A percentile compares a stretch with the other conserved stretches of the same genome.
These are phyloP conservation scores for Rhodocollybia butyracea DNA, from an alignment of 768 basidiomycete genomes.

Conservation along the genomic window DNA sequence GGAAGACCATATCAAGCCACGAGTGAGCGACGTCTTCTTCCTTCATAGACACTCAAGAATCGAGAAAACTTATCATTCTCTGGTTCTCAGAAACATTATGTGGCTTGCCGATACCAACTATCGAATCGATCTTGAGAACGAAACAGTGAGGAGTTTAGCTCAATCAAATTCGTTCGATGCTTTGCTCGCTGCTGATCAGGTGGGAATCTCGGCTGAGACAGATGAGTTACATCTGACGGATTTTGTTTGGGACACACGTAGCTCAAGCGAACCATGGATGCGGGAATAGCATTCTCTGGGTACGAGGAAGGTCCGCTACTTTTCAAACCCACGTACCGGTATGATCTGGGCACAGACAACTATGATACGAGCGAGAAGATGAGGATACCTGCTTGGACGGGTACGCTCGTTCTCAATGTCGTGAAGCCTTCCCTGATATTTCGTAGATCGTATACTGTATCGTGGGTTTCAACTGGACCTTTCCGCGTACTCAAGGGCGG, in stretches of 20 bases:
- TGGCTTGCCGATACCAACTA: constrained; percentile 98
- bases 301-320: constrained; percentile 87
- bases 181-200: constrained; percentile 85
- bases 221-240: background rate
- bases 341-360: constrained; percentile 73
- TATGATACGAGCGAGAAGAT: constrained; percentile 97
- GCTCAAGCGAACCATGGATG: constrained; percentile 72
- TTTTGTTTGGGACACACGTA: constrained; percentile 31
- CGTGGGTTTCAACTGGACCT: constrained; percentile 71
- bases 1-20: constrained; percentile 85
- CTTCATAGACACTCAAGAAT: background rate
- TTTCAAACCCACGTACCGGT: constrained; percentile 96
- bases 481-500: constrained; percentile 77
- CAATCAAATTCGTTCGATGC: constrained; percentile 64
- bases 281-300: constrained; percentile 70
- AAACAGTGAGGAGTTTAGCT: constrained; percentile 68
- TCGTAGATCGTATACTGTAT: constrained; percentile 86
- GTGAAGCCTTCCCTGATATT: background rate
- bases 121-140: constrained; percentile 84
- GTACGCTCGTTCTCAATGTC: constrained; percentile 34
- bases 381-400: constrained; percentile 97
- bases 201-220: constrained; percentile 26
- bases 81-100: constrained; percentile 69
- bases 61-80: background rate
- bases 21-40: constrained; percentile 55